Evolutionary conservation across 129 eudicot species (phyloP), one percentile per base, ranked within the genome.

Genomic region (Chrysanthemum lavandulifolium): DNA sequence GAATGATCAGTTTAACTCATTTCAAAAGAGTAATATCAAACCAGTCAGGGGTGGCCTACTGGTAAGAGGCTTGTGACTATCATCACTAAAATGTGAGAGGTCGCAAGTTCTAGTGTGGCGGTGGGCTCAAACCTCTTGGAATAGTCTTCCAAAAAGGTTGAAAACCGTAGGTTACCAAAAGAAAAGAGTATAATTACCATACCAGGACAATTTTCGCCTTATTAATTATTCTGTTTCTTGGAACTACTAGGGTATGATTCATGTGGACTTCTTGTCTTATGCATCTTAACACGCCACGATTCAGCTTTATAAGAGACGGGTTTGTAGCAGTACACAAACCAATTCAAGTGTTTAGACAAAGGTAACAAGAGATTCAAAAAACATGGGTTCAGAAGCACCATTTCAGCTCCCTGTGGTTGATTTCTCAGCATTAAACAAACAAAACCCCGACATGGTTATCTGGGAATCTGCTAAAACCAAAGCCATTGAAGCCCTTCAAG

Each of bases 391-490:
- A 67, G 80, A 76, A 76, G 68, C 80, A 67, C 53, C 74, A 76
- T 76, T 76, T 76, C 80, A 76, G 68, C 80, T 76, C 31, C n/a
- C 80, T 58, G 33, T 48, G 14, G 80, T 76, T 67, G 61, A 67
- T 68, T 76, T 76, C 74, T 76, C 80, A 67, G 4, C 68, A 0
- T 18, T 78, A 18, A 57, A 76, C 67, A 68, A 12, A 29, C 25
- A 67, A 9, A 69, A 77, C 58, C 88, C n/a, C 49, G 86, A 70
- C 67, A 73, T 51, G n/a, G 67, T 47, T 11, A 43, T 59, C 3
- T 89, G 96, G 96, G 65, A 82, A 7, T 61, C 78, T 10, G 84
- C 86, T n/a, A 84, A 80, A 54, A 16, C 64, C 62, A 78, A 86
- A 86, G 96, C 84, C 27, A 55, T 56, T 2, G 14, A 72, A 62